Evolutionary conservation across 345 rosid genomes (phyloP).

Genomic region (Rhodamnia rubescens): DNA sequence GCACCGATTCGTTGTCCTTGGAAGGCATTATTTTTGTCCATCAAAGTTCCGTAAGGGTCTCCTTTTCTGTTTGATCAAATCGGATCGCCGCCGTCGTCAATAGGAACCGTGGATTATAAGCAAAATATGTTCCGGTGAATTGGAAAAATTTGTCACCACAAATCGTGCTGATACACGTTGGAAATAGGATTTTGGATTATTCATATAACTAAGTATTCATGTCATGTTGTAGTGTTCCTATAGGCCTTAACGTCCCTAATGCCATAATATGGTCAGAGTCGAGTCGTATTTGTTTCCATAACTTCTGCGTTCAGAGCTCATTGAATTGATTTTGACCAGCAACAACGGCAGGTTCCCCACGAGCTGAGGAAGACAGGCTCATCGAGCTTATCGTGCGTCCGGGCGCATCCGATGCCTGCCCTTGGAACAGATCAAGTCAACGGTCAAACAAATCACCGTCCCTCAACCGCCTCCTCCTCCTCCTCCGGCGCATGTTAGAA

Average conservation of each 20-base stretch:
- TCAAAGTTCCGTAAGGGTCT: neutral
- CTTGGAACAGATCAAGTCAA: constrained; percentile 15
- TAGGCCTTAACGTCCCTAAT: no score
- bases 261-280: no score
- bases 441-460: constrained; percentile 21
- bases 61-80: neutral
- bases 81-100: no score
- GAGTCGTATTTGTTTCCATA: neutral
- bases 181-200: no score
- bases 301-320: neutral
- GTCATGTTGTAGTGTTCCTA: no score
- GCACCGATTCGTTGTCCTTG: neutral
- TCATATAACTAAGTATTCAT: no score
- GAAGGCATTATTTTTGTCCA: neutral
- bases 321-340: neutral
- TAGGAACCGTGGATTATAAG: neutral
- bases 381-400: neutral
- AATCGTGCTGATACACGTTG: no score
- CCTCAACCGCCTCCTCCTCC: constrained; percentile 4
- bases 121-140: no score
- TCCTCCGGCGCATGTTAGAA: constrained; percentile 15
- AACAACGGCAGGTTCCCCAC: neutral
- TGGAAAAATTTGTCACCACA: no score
- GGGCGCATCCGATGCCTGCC: neutral
- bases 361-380: neutral